Evolutionary conservation across 345 rosid species (phyloP), one percentile per base, ranked within the genome.

Genomic region (Citrus cavaleriei): DNA sequence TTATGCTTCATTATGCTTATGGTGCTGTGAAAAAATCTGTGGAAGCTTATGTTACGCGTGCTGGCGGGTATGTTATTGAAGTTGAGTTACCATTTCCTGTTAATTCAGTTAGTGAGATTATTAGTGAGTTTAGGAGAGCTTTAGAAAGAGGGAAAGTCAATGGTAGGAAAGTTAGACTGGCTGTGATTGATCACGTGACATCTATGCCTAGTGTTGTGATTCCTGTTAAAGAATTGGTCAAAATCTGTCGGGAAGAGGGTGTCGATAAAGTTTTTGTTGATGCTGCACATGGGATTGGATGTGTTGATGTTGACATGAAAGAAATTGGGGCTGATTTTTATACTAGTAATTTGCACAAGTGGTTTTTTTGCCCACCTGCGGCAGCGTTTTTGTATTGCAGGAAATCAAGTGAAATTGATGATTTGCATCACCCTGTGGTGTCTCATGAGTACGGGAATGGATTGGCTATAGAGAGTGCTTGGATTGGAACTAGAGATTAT

Each of bases 291-390:
- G 96, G 96, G 12, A 89, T 95, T 10, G 99, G 99, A 10, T 90
- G 97, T 55, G 93, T 92, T 54, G 92, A 94, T 58, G 90, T 96
- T 59, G 95, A 96, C 79, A 84, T 96, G 89, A 87, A 90, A 72
- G 93, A 93, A 69, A 94, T 96, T 66, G 99, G 92, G 34, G 99
- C 99, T 78, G 99, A 96, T 75, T 96, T 93, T 79, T 96, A 96
- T 59, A 86, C 90, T 1, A 91, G 98, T 70, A 94, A 94, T 74
- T 88, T 96, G 80, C 93, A 94, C 42, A 96, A 96, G 72, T 96
- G 99, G 99, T 92, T 94, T 70, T 96, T 96, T 78, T 91, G 97
- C 13, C 99, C 98, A 0, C 99, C 99, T n/a, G 87, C 98, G 0
- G 95, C 88, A 5, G 98, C 99, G 0, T 93, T 96, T 86, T 83